Evolutionary conservation across 1,139 yeast species (phyloP).

Genomic region (Zygosaccharomyces sapae): DNA sequence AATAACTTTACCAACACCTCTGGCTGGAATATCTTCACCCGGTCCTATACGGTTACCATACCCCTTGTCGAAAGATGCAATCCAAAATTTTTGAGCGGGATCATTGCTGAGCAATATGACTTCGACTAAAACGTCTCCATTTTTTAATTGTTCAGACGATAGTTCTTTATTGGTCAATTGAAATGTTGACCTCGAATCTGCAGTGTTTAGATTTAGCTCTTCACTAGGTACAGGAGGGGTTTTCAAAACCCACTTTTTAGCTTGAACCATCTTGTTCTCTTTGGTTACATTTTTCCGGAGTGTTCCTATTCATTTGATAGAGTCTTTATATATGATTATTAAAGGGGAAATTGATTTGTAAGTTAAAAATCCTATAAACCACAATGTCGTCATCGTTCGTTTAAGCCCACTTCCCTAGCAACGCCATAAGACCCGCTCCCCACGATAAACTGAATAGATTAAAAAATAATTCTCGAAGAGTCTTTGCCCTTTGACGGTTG

Average conservation of each 20-base stretch:
- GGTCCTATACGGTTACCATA: constrained; percentile 48
- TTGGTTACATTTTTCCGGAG: background rate
- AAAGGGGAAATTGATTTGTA: background rate
- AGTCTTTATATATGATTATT: background rate
- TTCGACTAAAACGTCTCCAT: constrained; percentile 47
- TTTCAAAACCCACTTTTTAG: constrained; percentile 35
- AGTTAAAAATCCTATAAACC: background rate
- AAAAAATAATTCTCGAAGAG: constrained; percentile 29
- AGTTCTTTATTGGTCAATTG: constrained; percentile 32
- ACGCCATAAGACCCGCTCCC: constrained; percentile 79
- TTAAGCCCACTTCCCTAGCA: constrained; percentile 86
- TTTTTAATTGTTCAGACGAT: constrained; percentile 36
- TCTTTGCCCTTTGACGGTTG: constrained; percentile 47
- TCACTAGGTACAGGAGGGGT: constrained; percentile 28
- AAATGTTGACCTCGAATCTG: constrained; percentile 40
- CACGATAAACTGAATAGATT: constrained; percentile 38
- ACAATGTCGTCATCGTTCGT: background rate
- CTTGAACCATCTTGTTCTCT: constrained; percentile 23
- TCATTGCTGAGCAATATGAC: constrained; percentile 55
- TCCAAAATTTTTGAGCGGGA: constrained; percentile 68
- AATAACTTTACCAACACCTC: constrained; percentile 48
- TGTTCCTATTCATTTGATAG: background rate
- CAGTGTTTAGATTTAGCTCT: constrained; percentile 35
- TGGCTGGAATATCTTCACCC: constrained; percentile 49
- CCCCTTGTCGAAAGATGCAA: constrained; percentile 42